These are phyloP conservation scores for Candida multigemmis DNA, from an alignment of 805 yeast species.

Conservation along the genomic window DNA sequence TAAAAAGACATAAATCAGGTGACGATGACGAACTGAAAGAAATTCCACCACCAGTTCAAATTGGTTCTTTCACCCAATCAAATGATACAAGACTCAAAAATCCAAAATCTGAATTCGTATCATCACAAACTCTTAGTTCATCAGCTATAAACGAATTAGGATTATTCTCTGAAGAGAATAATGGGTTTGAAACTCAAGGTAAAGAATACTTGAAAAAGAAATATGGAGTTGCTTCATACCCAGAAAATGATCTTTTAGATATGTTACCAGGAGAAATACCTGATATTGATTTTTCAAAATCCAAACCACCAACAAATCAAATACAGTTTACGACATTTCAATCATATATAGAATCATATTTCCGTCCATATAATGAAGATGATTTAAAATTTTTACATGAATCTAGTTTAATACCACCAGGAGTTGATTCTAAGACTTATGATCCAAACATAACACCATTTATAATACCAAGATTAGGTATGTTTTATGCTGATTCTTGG, in stretches of 20 bases:
- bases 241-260: constrained; percentile 64
- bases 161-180: constrained; percentile 49
- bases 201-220: constrained; percentile 65
- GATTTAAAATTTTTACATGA: constrained; percentile 68
- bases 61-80: constrained; percentile 36
- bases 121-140: constrained; percentile 58
- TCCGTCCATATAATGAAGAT: constrained; percentile 68
- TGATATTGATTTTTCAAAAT: constrained; percentile 72
- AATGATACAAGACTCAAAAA: constrained; percentile 56
- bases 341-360: constrained; percentile 77
- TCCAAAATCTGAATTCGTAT: constrained; percentile 70
- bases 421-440: constrained; percentile 35
- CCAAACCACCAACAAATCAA: constrained; percentile 69
- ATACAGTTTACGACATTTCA: constrained; percentile 87
- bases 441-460: constrained; percentile 67
- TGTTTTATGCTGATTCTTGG: constrained; percentile 78
- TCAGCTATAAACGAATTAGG: constrained; percentile 56
- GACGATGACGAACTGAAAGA: constrained; percentile 24
- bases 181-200: constrained; percentile 58
- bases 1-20: constrained; percentile 12
- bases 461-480: constrained; percentile 79
- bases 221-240: constrained; percentile 87
- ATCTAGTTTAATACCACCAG: constrained; percentile 49
- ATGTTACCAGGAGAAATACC: constrained; percentile 86
- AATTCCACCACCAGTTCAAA: constrained; percentile 42